These are phyloP conservation scores for Colletotrichum camelliae DNA, from an alignment of 2,329 filamentous ascomycete species.

Conservation along the genomic window DNA sequence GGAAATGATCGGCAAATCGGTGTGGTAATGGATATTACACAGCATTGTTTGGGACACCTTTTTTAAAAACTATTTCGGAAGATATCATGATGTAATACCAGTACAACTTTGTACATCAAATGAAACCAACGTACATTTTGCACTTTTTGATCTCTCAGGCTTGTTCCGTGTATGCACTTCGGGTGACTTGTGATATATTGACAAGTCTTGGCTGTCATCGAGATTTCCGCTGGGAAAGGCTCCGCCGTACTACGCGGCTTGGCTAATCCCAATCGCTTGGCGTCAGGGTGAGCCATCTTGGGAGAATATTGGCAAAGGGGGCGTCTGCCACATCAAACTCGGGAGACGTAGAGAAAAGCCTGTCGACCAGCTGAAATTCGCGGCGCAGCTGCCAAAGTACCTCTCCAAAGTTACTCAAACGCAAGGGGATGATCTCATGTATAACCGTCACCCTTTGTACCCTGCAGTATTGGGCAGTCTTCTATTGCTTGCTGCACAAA, in stretches of 20 bases:
- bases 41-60: conserved; percentile 9
- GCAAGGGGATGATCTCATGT: not conserved
- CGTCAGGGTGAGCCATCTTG: not conserved
- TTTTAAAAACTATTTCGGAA: not conserved
- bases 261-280: not conserved
- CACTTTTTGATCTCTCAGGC: not conserved
- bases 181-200: not conserved
- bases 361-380: not conserved
- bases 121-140: not conserved
- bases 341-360: not conserved
- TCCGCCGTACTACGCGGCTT: not conserved
- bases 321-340: not conserved
- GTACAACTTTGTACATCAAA: conserved; percentile 18
- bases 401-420: not conserved
- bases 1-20: not conserved
- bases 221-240: not conserved
- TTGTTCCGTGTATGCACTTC: not conserved
- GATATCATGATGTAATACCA: conserved; percentile 20
- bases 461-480: not conserved
- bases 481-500: not conserved
- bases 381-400: not conserved
- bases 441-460: not conserved
- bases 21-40: not conserved
- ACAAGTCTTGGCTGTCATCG: not conserved
- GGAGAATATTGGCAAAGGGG: not conserved